Evolutionary conservation across 2,329 filamentous ascomycete genomes (phyloP).

Genomic region (Penicillium nordicum): DNA sequence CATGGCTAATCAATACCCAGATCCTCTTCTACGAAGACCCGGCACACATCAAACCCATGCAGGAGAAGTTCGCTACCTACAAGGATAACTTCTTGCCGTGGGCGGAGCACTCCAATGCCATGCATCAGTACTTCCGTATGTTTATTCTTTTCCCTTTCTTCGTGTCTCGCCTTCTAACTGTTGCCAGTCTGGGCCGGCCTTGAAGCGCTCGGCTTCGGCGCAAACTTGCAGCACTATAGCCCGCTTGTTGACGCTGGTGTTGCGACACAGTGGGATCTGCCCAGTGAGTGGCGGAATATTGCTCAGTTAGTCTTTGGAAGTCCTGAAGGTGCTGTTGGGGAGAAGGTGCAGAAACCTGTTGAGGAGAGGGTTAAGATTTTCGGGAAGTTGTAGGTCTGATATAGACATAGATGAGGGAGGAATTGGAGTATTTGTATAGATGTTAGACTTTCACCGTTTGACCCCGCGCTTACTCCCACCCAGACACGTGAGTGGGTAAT

Average conservation of each 20-base stretch:
- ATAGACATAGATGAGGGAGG: background rate
- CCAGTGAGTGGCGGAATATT: constrained; percentile 69
- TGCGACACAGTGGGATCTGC: constrained; percentile 65
- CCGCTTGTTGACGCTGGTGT: constrained; percentile 75
- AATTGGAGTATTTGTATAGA: background rate
- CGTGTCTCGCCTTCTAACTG: background rate
- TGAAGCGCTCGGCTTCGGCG: constrained; percentile 77
- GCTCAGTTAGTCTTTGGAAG: constrained; percentile 81
- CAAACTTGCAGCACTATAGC: constrained; percentile 93
- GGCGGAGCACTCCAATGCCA: constrained; percentile 73
- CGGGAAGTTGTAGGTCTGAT: constrained; percentile 32
- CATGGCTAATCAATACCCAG: constrained; percentile 16
- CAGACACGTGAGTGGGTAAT: too few species aligned
- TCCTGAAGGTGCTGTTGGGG: constrained; percentile 52
- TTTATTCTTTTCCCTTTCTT: background rate
- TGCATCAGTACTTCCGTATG: constrained; percentile 68
- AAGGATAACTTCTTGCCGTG: constrained; percentile 76
- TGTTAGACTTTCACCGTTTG: background rate
- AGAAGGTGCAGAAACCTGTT: constrained; percentile 63
- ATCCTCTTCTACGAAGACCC: constrained; percentile 85
- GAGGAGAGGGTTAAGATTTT: constrained; percentile 66
- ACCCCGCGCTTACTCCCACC: too few species aligned
- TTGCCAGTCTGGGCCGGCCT: constrained; percentile 69
- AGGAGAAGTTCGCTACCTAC: constrained; percentile 68
- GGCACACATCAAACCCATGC: constrained; percentile 60